phyloP scores from a whole-genome alignment of 139 green algal genomes.

The Chlamydomonas sp. region DNA sequence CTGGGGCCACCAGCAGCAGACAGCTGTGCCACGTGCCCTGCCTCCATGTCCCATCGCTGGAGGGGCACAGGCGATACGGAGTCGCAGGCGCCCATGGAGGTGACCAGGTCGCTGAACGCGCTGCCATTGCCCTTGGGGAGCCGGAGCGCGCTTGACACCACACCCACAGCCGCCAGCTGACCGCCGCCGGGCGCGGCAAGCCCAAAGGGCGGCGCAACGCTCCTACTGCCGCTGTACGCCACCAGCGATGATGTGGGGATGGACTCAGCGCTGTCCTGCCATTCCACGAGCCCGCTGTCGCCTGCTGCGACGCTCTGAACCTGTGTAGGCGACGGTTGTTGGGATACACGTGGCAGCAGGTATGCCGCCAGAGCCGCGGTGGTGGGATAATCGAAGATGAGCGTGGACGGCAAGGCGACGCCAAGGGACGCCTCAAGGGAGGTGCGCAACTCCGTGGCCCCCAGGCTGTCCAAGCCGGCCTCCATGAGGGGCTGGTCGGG shows the following conservation, averaged over 20 bases:
- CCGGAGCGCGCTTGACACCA: neutral
- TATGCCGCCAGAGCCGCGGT: constrained; percentile 8
- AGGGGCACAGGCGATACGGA: constrained; percentile 26
- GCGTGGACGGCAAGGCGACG: constrained; percentile 60
- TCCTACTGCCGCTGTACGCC: neutral
- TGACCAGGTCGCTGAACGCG: neutral
- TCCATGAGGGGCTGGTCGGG: constrained; percentile 77
- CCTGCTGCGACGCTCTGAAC: neutral
- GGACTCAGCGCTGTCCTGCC: neutral
- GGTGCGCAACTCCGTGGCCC: constrained; percentile 80
- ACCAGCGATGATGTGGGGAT: neutral
- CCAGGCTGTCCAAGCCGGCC: constrained; percentile 81
- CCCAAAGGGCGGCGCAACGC: neutral
- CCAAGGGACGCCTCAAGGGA: constrained; percentile 52
- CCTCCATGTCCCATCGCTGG: constrained; percentile 62
- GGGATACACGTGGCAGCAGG: neutral
- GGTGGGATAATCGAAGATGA: constrained; percentile 75
- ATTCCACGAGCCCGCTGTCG: neutral
- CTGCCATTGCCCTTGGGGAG: neutral
- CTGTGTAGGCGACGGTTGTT: neutral
- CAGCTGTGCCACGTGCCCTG: neutral
- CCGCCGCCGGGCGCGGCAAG: too few relatives aligned
- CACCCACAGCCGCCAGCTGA: neutral
- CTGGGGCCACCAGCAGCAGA: neutral
- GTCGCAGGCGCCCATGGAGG: constrained; percentile 1